phyloP scores from a whole-genome alignment of 176 grass and related monocot species.

The Secale cereale region DNA sequence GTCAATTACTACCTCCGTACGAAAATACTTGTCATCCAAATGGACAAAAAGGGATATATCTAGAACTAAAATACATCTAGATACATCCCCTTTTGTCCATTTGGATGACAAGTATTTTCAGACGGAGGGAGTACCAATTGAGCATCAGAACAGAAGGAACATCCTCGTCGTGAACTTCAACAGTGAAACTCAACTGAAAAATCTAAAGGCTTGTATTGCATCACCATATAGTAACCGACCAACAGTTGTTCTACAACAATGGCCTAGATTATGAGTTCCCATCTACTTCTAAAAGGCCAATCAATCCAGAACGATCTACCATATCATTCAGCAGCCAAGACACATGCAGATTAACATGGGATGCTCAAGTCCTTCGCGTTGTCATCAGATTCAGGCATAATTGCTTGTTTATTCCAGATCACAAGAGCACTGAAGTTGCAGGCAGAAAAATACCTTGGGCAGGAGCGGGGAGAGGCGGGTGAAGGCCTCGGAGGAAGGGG shows the following conservation, averaged over 20 bases:
- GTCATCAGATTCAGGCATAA: not conserved
- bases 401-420: not conserved
- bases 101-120: no score
- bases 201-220: not conserved
- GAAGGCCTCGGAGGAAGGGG: slow-evolving; percentile 45
- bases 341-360: not conserved
- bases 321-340: not conserved
- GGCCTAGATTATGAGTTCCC: not conserved
- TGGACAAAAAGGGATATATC: no score
- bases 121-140: no score
- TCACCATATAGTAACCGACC: not conserved
- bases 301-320: not conserved
- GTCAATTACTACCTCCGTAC: no score
- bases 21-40: no score
- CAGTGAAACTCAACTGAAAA: not conserved
- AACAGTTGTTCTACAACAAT: not conserved
- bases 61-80: no score
- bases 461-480: slow-evolving; percentile 46
- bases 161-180: not conserved
- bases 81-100: no score
- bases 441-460: slow-evolving; percentile 42
- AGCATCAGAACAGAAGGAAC: not conserved
- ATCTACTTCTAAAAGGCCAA: not conserved
- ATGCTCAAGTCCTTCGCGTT: not conserved
- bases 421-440: not conserved